Base-by-base conservation (phyloP, 139 green algal species). In the Coccomyxa sp. region DNA sequence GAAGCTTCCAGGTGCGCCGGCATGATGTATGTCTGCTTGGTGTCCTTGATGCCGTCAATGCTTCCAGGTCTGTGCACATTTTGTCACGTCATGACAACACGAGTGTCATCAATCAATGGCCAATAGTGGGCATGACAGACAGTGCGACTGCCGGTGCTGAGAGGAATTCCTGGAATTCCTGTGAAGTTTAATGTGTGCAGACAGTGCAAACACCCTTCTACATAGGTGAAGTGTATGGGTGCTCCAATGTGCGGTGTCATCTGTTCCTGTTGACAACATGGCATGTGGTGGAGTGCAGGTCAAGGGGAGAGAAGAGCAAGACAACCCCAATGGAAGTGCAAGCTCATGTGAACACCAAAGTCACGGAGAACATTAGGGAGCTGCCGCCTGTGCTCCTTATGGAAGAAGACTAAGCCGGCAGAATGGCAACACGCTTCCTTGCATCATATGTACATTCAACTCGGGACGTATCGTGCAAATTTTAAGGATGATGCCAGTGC, bases 341-440 rank as follows among this genome's bases (percentile, higher is more conserved):
- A 83, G 67, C 83, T 38, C 74, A 67, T 1, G 81, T 93, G 38
- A 90, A 89, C 1, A 83, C 82, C 71, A 89, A 92, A 25, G 87
- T 92, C 67, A 79, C 71, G 13, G 94, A 97, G 85, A 87, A 95
- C 63, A 84, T 93, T 17, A 84, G 84, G 12, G 86, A 94, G 68
- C 83, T 97, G 82, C 92, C 94, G 16, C 90, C 93, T 23, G 90
- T 97, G 3, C 88, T 95, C 28, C 89, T 97, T 32, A 93, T 97
- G 93, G 93, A 97, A 0, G 90, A 97, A 27, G 89, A 92, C 23
- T 92, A 82, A 91, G 28, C 23, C 1, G 18, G 9, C 1, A 18
- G 15, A 31, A 45, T 51, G 38, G 7, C 38, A 51, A 3, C 38
- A 51, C 3, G 38, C 38, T 51, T 51, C 7, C 7, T 7, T 51